These are phyloP conservation scores for Caulochytrium protostelioides DNA, from an alignment of 371 early-diverging fungal genomes.

Conservation along the genomic window DNA sequence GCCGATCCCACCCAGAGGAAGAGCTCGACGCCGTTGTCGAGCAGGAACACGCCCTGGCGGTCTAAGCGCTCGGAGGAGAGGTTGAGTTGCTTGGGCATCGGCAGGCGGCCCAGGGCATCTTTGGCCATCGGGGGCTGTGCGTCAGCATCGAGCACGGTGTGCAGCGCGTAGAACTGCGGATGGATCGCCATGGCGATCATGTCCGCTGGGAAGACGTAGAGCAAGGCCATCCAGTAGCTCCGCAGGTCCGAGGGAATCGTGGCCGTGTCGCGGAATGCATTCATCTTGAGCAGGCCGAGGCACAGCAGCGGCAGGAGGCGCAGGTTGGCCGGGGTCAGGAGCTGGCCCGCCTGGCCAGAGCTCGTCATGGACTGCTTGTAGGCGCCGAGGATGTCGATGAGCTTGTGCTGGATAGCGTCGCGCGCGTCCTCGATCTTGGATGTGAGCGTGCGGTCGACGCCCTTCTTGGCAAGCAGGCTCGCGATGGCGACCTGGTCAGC, in stretches of 20 bases:
- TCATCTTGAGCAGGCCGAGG: conserved; percentile 56
- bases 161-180: conserved; percentile 66
- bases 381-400: conserved; percentile 58
- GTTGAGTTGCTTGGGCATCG: conserved; percentile 30
- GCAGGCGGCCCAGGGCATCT: neutral
- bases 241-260: conserved; percentile 32
- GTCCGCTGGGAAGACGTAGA: conserved; percentile 59
- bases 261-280: conserved; percentile 14
- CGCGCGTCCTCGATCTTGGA: conserved; percentile 85
- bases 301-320: conserved; percentile 65
- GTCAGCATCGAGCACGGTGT: too few species aligned
- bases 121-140: neutral
- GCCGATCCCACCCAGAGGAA: conserved; percentile 72
- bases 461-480: conserved; percentile 64
- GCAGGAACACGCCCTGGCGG: conserved; percentile 57
- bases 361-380: conserved; percentile 62
- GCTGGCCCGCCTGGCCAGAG: conserved; percentile 49
- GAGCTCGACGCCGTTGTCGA: conserved; percentile 61
- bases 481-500: conserved; percentile 71
- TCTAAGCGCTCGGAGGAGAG: conserved; percentile 64
- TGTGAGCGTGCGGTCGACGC: conserved; percentile 58
- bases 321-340: conserved; percentile 62
- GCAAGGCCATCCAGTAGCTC: conserved; percentile 25
- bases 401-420: conserved; percentile 72
- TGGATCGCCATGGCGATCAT: conserved; percentile 18